Evolutionary conservation across 345 rosid species (phyloP).

Genomic region (Eucalyptus sp.): DNA sequence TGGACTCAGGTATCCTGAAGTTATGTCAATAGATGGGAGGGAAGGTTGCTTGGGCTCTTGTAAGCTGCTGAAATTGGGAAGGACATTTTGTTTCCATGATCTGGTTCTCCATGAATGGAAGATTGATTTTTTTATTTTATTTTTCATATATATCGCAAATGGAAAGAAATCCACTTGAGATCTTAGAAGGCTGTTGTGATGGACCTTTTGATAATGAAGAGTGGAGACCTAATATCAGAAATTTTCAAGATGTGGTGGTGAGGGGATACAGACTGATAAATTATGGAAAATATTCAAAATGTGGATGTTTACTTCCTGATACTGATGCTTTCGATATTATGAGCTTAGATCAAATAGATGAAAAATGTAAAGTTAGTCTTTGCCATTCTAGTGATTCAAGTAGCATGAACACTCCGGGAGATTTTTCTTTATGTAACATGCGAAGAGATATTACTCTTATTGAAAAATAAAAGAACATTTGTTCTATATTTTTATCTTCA

Average conservation of each 20-base stretch:
- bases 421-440: neutral
- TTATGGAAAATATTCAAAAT: neutral
- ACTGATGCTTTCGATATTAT: neutral
- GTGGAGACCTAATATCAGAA: neutral
- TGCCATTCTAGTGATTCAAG: neutral
- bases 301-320: neutral
- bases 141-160: neutral
- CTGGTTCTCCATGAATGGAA: neutral
- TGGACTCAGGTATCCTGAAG: neutral
- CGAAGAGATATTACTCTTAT: neutral
- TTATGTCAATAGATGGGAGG: neutral
- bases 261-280: neutral
- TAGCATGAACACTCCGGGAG: neutral
- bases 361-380: neutral
- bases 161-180: neutral
- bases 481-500: neutral
- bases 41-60: neutral
- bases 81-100: neutral
- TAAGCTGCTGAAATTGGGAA: neutral
- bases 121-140: neutral
- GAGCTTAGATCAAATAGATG: neutral
- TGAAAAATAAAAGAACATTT: neutral
- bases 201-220: neutral
- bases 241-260: neutral
- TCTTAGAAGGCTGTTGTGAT: neutral